Base-by-base conservation (phyloP, 2,329 filamentous ascomycete genomes). In the Colletotrichum aenigma region DNA sequence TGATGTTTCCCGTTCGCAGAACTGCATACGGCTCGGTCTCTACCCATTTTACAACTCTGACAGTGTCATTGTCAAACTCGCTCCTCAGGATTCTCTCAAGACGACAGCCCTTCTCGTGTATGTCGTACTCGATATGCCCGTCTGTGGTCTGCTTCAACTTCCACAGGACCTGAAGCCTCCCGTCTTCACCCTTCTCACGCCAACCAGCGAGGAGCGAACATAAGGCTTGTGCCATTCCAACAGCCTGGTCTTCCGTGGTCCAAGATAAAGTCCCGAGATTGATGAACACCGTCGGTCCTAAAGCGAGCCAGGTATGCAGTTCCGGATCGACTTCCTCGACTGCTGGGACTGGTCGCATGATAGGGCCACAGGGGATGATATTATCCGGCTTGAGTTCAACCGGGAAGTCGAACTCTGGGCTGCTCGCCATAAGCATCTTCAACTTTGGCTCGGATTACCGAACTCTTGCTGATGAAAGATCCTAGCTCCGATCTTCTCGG, bases 321-420 rank as follows among this genome's bases (percentile, higher is more conserved):
- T 85, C 82, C 0, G 85, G 81, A 36, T 89, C 87, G 1, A 81
- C 77, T 3, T 84, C 80, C 15, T 79, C 62, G 0, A 89, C 81
- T 1, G 84, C 72, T 0, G 78, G 70, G 3, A 82, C 81, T 0
- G 81, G 78, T 0, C 86, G 81, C 6, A 88, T 77, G 13, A 90
- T 89, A 0, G 89, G 89, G 0, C 88, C 88, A 72, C 87, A 89
- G 2, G 84, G 78, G 2, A 84, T 80, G 12, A 89, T 81, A 65
- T 89, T 85, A 0, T 80, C 69, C 0, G 86, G 86, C 3, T 87
- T 80, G 6, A 21, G 4, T 1, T 81, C 70, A 13, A 86, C 77
- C 1, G 83, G 88, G 79, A 83, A 89, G 58, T 89, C 87, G 28
- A 84, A 74, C 66, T 84, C 81, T 2, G 81, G 79, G 3, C 78